phyloP scores from a whole-genome alignment of 2,329 filamentous ascomycete species.

The Trichoderma asperellum region DNA sequence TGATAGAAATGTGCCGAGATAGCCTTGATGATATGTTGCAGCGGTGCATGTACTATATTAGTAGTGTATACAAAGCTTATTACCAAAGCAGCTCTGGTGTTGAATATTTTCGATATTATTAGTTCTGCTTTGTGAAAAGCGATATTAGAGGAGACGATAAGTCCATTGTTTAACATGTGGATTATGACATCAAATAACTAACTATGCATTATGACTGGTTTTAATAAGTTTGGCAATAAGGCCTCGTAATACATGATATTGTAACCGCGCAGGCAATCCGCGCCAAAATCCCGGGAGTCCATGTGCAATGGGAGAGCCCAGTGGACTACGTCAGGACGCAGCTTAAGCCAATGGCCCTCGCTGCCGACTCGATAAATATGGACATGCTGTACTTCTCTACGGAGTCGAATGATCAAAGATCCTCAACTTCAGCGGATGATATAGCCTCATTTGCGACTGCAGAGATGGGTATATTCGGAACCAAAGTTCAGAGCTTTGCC shows the following conservation, averaged over 20 bases:
- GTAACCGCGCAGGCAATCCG: too few relatives aligned
- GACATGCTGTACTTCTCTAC: not conserved
- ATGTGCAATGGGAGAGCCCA: not conserved
- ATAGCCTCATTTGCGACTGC: not conserved
- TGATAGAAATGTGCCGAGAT: not conserved
- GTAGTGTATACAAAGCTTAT: not conserved
- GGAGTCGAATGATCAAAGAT: not conserved
- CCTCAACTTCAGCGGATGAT: not conserved
- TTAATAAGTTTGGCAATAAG: too few relatives aligned
- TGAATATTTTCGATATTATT: too few relatives aligned
- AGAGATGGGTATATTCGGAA: not conserved
- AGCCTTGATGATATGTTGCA: not conserved
- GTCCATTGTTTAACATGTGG: too few relatives aligned
- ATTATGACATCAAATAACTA: too few relatives aligned
- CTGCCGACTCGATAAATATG: not conserved
- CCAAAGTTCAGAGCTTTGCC: not conserved
- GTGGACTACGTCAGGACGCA: not conserved
- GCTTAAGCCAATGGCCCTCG: not conserved
- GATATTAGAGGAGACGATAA: too few relatives aligned
- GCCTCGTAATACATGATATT: too few relatives aligned
- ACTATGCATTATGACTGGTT: too few relatives aligned
- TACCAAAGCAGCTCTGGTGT: not conserved
- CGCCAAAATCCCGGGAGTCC: not conserved
- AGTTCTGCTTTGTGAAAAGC: too few relatives aligned
- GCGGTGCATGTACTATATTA: not conserved